These are phyloP conservation scores for Tetradesmus obliquus DNA, from an alignment of 139 green algal genomes.

Conservation along the genomic window DNA sequence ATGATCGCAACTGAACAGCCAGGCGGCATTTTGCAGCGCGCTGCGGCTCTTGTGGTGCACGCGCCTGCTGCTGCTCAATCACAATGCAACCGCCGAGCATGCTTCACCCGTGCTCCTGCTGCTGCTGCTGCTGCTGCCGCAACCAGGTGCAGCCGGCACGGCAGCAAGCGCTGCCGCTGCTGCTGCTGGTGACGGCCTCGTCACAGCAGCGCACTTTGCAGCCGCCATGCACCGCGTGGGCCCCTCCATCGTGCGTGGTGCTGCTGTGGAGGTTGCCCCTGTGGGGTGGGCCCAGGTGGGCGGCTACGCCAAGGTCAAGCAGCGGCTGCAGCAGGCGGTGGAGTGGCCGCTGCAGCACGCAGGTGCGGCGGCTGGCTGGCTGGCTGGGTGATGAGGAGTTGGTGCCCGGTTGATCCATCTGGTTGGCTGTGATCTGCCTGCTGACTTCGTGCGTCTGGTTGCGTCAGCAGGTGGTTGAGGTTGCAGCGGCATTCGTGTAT, in stretches of 20 bases:
- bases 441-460: not conserved
- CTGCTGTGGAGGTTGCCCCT: slow-evolving; percentile 63
- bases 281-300: slow-evolving; percentile 71
- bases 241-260: slow-evolving; percentile 73
- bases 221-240: slow-evolving; percentile 67
- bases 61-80: too few relatives aligned
- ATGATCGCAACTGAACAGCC: too few relatives aligned
- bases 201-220: slow-evolving; percentile 63
- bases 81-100: too few relatives aligned
- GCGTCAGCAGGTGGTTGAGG: not conserved
- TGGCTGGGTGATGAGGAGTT: not conserved
- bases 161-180: slow-evolving; percentile 15
- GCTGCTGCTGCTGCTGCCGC: not conserved
- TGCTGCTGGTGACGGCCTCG: not conserved
- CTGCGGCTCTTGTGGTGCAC: too few relatives aligned
- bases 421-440: not conserved
- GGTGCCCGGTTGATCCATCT: not conserved
- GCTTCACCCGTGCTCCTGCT: not conserved
- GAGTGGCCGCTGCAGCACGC: slow-evolving; percentile 86
- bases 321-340: slow-evolving; percentile 78
- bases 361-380: not conserved
- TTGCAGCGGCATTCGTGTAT: not conserved
- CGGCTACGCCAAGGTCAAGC: slow-evolving; percentile 82
- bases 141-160: not conserved
- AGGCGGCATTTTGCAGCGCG: too few relatives aligned